These are phyloP conservation scores for Solioccasus polychromus DNA, from an alignment of 768 basidiomycete genomes.

Conservation along the genomic window DNA sequence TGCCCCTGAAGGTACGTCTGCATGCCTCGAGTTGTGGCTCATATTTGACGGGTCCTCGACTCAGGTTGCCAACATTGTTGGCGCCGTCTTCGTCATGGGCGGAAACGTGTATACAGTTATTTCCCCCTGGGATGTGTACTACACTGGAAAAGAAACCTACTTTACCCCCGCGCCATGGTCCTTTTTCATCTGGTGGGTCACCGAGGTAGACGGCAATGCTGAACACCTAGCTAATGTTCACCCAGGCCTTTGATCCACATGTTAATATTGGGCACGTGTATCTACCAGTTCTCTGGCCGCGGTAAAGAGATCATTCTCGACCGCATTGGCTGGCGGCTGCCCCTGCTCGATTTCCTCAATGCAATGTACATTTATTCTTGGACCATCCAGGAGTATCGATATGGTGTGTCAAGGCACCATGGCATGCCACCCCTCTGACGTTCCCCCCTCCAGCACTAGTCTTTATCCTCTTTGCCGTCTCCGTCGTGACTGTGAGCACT, in stretches of 20 bases:
- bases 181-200: constrained; percentile 56
- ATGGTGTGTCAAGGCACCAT: constrained; percentile 27
- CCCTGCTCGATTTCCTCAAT: constrained; percentile 61
- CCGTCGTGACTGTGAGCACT: constrained; percentile 46
- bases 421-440: neutral
- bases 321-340: constrained; percentile 64
- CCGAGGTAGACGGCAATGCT: neutral
- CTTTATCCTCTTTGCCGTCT: constrained; percentile 44
- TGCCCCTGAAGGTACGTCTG: constrained; percentile 51
- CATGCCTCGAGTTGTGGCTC: neutral
- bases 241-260: constrained; percentile 60
- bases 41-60: constrained; percentile 6
- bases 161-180: constrained; percentile 64
- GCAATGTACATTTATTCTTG: constrained; percentile 62
- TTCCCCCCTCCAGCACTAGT: constrained; percentile 30
- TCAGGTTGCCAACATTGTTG: constrained; percentile 53
- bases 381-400: constrained; percentile 49
- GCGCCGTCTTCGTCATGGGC: constrained; percentile 55
- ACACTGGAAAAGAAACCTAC: constrained; percentile 56
- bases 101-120: constrained; percentile 61
- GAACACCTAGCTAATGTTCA: neutral
- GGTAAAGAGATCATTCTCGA: constrained; percentile 60
- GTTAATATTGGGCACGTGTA: constrained; percentile 60
- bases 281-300: constrained; percentile 55
- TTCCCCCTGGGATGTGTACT: constrained; percentile 48